Base-by-base conservation (phyloP, 192 early-diverging fungal genomes). In the Backusella macrospora region DNA sequence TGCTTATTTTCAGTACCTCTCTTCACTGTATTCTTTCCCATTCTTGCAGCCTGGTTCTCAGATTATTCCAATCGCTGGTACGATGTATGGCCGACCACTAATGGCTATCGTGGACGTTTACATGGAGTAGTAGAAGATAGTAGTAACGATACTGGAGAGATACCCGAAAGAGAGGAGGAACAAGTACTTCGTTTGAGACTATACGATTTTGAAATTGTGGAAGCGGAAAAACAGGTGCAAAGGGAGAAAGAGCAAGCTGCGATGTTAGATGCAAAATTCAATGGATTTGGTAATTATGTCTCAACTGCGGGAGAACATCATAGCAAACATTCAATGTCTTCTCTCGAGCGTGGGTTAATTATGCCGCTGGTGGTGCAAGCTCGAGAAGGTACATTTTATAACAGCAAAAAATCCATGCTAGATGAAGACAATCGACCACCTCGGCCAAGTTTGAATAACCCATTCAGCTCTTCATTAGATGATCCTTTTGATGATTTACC, bases 1-100 rank as follows among this genome's bases (percentile, higher is more conserved):
- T 75, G 73, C 59, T 21, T 75, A 1, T 29, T 75, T 37, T 73
- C 76, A 0, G 65, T 78, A 2, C 80, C 80, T 18, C 67, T 82
- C 0, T 82, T 76, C 55, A 74, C 43, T 66, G 62, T 82, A 8
- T 78, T 74, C 74, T 82, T 82, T 38, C 80, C 80, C 18, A 9
- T 82, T 15, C 63, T 75, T 13, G 76, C 80, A 4, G 14, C 73
- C 8, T 78, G 76, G 76, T 70, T 26, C 5, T 62, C 68, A 10
- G 71, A 82, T 59, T 43, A 72, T 47, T 69, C 73, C 0, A 68
- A 76, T 38, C 55, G 59, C 40, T 82, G 80, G 80, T 82, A 82
- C 29, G 80, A 82, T 59, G 69, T 82, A 9, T 82, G 80, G 80
- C 73, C 73, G 34, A 82, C 76, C 0, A 21, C 38, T 14, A 37